Conservation (phyloP, 768 basidiomycete genomes). For the Asterophora lycoperdoides region DNA sequence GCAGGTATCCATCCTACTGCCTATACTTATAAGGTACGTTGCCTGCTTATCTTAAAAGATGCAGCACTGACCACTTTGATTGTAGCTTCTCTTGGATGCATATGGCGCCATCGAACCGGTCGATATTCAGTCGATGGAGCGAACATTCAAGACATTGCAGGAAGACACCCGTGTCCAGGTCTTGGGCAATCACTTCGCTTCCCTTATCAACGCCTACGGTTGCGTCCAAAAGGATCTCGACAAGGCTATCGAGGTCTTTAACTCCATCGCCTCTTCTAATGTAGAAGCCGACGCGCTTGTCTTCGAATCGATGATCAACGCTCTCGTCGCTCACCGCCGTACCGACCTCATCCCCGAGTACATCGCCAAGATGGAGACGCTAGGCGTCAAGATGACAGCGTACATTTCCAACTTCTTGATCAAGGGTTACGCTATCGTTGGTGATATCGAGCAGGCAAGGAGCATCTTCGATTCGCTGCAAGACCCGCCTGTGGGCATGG, state of each 20-base stretch:
- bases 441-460: conserved; percentile 68
- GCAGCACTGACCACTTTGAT: background rate
- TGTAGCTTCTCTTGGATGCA: conserved; percentile 80
- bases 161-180: conserved; percentile 39
- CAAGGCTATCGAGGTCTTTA: conserved; percentile 72
- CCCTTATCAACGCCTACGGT: conserved; percentile 87
- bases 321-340: conserved; percentile 72
- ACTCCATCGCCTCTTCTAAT: conserved; percentile 57
- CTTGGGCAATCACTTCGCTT: conserved; percentile 58
- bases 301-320: conserved; percentile 89
- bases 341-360: conserved; percentile 74
- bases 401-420: conserved; percentile 91
- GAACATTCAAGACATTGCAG: conserved; percentile 58
- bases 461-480: conserved; percentile 73
- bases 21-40: conserved; percentile 87
- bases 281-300: conserved; percentile 75
- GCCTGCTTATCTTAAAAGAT: background rate
- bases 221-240: conserved; percentile 73
- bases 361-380: conserved; percentile 51
- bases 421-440: conserved; percentile 62
- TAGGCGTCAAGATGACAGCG: conserved; percentile 84
- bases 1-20: conserved; percentile 70
- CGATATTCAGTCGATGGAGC: conserved; percentile 67
- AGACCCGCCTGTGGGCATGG: conserved; percentile 80
- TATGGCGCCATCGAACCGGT: conserved; percentile 85